Percentiles rank a stretch among this genome's conserved stretches.
Evolutionary conservation across 192 early-diverging fungal species (phyloP).

Genomic region (Entomortierella beljakovae): DNA sequence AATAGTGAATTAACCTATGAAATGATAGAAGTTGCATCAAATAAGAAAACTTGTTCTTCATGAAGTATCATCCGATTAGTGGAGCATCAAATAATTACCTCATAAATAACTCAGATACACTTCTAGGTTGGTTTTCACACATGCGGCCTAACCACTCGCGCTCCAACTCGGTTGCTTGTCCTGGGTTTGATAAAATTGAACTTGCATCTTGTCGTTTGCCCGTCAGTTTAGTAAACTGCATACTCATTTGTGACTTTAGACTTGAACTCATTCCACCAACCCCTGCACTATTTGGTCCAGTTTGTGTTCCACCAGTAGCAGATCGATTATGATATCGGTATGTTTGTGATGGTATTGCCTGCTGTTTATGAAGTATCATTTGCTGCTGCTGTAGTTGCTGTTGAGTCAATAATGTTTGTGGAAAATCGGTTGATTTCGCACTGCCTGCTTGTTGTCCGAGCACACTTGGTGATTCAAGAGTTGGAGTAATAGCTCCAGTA

Average conservation of each 20-base stretch:
- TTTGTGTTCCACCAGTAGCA: constrained; percentile 33
- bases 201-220: constrained; percentile 48
- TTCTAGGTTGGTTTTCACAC: constrained; percentile 65
- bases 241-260: constrained; percentile 33
- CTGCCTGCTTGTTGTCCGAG: constrained; percentile 26
- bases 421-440: constrained; percentile 48
- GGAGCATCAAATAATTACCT: constrained; percentile 51
- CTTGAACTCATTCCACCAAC: constrained; percentile 33
- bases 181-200: constrained; percentile 57
- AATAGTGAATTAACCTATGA: constrained; percentile 76
- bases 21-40: background rate
- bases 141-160: constrained; percentile 63
- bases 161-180: constrained; percentile 59
- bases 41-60: background rate
- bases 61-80: too few relatives aligned
- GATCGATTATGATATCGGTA: constrained; percentile 53
- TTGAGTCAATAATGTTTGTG: constrained; percentile 9
- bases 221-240: constrained; percentile 17
- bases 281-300: constrained; percentile 1
- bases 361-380: constrained; percentile 25
- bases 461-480: constrained; percentile 34
- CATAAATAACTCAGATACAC: constrained; percentile 66
- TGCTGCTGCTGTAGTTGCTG: constrained; percentile 41
- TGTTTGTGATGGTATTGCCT: constrained; percentile 35
- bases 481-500: constrained; percentile 33